Evolutionary conservation across 352 stramenopile genomes (phyloP).

Genomic region (Aphanomyces astaci): DNA sequence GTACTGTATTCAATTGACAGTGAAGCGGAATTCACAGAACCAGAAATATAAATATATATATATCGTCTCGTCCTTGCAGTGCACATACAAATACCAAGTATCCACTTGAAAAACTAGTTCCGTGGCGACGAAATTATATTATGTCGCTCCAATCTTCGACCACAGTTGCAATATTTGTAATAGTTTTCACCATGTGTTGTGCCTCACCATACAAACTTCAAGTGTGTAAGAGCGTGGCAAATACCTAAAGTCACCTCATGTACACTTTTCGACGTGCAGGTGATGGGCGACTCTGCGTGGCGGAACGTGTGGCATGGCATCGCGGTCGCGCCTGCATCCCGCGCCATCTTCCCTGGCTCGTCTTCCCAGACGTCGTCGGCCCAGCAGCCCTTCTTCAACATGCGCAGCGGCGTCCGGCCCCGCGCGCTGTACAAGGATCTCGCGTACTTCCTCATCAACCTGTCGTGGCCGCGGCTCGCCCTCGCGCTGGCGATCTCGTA

Average conservation of each 20-base stretch:
- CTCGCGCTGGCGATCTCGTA: conserved; percentile 39
- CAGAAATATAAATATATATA: too few relatives aligned
- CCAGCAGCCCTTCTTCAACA: neutral
- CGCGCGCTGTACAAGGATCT: conserved; percentile 74
- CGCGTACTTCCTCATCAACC: conserved; percentile 73
- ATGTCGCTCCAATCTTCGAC: too few relatives aligned
- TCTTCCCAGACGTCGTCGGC: neutral
- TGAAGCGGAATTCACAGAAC: too few relatives aligned
- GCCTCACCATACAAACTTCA: neutral
- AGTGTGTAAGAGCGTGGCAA: neutral
- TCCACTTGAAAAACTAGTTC: too few relatives aligned
- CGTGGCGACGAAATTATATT: too few relatives aligned
- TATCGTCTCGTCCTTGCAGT: too few relatives aligned
- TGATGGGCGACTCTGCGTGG: neutral
- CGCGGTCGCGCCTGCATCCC: neutral
- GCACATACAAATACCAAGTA: too few relatives aligned
- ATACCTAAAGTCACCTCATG: too few relatives aligned
- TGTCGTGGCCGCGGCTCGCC: conserved; percentile 67
- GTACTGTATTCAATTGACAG: too few relatives aligned
- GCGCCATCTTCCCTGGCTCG: neutral
- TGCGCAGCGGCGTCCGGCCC: conserved; percentile 19
- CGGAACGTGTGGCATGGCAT: neutral
- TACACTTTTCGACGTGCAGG: neutral
- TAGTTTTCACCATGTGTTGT: neutral
- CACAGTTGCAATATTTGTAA: conserved; percentile 32